Evolutionary conservation across 257 asterid genomes (phyloP).

Genomic region (Craterostigma plantagineum): DNA sequence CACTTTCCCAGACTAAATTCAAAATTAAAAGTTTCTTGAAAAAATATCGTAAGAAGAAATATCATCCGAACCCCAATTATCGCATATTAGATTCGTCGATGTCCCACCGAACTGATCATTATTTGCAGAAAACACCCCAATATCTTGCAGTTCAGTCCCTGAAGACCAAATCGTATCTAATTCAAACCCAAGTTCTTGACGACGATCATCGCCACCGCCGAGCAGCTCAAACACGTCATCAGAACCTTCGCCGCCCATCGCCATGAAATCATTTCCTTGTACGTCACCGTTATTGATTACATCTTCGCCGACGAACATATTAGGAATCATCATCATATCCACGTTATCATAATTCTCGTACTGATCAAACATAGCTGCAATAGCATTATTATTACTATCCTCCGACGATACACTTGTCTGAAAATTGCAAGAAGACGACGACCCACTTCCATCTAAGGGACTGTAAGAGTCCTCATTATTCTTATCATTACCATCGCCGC

Average conservation of each 20-base stretch:
- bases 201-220: conserved; percentile 11
- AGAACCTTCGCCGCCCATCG: conserved; percentile 19
- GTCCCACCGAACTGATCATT: conserved; percentile 21
- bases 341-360: too few relatives aligned
- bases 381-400: conserved; percentile 1
- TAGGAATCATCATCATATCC: conserved; percentile 10
- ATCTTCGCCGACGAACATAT: conserved; percentile 11
- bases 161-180: conserved; percentile 22
- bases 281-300: conserved; percentile 9
- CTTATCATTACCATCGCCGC: too few relatives aligned
- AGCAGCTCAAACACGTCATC: conserved; percentile 17
- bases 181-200: conserved; percentile 13
- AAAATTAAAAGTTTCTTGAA: conserved; percentile 8
- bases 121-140: conserved; percentile 23
- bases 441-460: conserved; percentile 29
- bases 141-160: conserved; percentile 29
- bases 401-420: conserved; percentile 10
- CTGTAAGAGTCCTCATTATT: conserved; percentile 22
- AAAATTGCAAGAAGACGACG: conserved; percentile 14
- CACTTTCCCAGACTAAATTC: too few relatives aligned
- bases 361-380: too few relatives aligned
- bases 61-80: conserved; percentile 50
- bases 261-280: conserved; percentile 7
- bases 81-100: conserved; percentile 17
- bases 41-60: conserved; percentile 28